Evolutionary conservation across 495 filamentous ascomycete species (phyloP).

Genomic region (Darksidea phi): DNA sequence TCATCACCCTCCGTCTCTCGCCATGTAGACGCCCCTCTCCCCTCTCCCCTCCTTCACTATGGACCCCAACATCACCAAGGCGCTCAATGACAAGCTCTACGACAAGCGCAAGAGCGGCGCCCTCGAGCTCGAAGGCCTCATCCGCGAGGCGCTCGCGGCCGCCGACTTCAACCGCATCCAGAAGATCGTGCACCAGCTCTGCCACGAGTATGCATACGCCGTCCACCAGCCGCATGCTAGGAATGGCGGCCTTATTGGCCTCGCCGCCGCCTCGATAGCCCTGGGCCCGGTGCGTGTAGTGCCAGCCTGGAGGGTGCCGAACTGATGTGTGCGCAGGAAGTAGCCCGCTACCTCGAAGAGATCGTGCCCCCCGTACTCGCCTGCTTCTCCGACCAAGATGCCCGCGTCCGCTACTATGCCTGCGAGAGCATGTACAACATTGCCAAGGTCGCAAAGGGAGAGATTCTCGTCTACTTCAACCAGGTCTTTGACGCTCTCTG

Average conservation of each 20-base stretch:
- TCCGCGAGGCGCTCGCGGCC: constrained; percentile 76
- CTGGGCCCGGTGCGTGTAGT: constrained; percentile 57
- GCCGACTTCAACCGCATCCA: constrained; percentile 75
- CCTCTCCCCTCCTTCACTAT: constrained; percentile 48
- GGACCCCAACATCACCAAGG: constrained; percentile 84
- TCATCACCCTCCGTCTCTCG: too few relatives aligned
- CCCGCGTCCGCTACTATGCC: constrained; percentile 95
- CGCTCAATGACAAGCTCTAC: constrained; percentile 96
- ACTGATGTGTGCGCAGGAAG: constrained; percentile 53
- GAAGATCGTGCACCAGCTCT: constrained; percentile 90
- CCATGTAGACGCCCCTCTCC: constrained; percentile 31
- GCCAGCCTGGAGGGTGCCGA: neutral
- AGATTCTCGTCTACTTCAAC: constrained; percentile 95
- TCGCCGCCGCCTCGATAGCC: constrained; percentile 95
- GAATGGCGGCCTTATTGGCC: constrained; percentile 93
- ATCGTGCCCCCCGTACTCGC: constrained; percentile 98
- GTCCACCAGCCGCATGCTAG: constrained; percentile 96
- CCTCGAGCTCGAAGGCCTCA: constrained; percentile 91
- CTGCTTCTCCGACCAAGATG: constrained; percentile 98
- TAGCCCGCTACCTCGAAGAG: constrained; percentile 83
- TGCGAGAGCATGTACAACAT: constrained; percentile 99
- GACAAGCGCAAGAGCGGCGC: constrained; percentile 96
- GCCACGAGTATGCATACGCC: constrained; percentile 96
- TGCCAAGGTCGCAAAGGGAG: constrained; percentile 97
- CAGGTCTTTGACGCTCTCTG: constrained; percentile 95